phyloP scores from a whole-genome alignment of 2,329 filamentous ascomycete genomes.

The Biscogniauxia marginata region DNA sequence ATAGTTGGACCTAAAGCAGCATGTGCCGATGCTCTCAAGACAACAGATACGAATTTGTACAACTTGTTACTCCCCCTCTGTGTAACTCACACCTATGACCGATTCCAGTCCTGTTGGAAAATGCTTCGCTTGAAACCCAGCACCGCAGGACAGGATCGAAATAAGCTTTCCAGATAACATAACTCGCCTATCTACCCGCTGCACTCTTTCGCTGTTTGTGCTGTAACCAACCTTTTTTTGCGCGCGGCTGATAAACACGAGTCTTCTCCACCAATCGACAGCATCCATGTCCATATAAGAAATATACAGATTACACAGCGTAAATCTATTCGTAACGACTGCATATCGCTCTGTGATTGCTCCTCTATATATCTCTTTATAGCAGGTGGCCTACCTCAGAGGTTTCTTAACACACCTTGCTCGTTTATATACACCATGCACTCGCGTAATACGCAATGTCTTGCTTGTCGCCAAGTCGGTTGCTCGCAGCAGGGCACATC shows the following conservation, averaged over 20 bases:
- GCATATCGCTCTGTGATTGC: too few relatives aligned
- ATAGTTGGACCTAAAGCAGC: too few relatives aligned
- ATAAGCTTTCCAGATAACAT: not conserved
- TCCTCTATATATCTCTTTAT: too few relatives aligned
- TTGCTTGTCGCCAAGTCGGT: not conserved
- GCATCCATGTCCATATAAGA: not conserved
- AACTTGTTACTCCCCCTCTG: too few relatives aligned
- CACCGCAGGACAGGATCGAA: conserved; percentile 5
- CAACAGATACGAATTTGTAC: too few relatives aligned
- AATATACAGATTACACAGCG: too few relatives aligned
- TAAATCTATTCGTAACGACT: too few relatives aligned
- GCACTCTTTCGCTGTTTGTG: not conserved
- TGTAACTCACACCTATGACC: too few relatives aligned
- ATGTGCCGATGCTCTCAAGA: too few relatives aligned
- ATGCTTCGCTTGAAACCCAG: conserved; percentile 11
- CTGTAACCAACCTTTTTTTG: not conserved
- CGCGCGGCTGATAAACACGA: not conserved
- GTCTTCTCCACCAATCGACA: not conserved
- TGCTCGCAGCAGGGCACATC: not conserved
- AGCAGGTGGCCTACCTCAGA: too few relatives aligned
- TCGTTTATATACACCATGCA: not conserved
- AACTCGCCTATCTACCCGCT: not conserved
- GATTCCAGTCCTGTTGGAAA: too few relatives aligned
- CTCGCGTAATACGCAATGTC: not conserved
- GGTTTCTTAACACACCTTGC: too few relatives aligned